Evolutionary conservation across 257 asterid genomes (phyloP).

Genomic region (Nicotiana otophora): DNA sequence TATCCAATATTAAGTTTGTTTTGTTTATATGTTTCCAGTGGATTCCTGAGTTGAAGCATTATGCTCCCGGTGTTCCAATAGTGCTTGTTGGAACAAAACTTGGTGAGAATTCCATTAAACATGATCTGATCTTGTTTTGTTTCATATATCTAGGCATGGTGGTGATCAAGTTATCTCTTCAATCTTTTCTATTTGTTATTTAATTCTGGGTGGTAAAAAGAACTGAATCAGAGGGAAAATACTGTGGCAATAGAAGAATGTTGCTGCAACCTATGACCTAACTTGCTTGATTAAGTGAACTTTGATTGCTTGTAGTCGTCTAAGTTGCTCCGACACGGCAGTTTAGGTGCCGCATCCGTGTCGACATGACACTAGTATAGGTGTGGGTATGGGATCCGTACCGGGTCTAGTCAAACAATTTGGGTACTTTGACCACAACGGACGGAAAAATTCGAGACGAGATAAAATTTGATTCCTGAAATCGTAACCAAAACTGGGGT

Average conservation of each 20-base stretch:
- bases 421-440: too few relatives aligned
- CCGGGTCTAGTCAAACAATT: too few relatives aligned
- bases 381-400: too few relatives aligned
- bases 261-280: not conserved
- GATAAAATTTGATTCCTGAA: too few relatives aligned
- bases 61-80: conserved; percentile 56
- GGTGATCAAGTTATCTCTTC: not conserved
- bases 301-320: not conserved
- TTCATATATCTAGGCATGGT: not conserved
- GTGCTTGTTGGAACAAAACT: conserved; percentile 55
- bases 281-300: not conserved
- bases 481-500: too few relatives aligned
- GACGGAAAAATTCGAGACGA: too few relatives aligned
- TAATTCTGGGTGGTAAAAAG: not conserved
- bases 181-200: not conserved
- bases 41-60: conserved; percentile 60
- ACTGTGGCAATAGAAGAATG: not conserved
- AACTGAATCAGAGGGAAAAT: not conserved
- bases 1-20: not conserved
- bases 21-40: conserved; percentile 29
- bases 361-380: too few relatives aligned
- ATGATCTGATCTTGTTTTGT: not conserved
- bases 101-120: conserved; percentile 26
- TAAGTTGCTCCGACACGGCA: too few relatives aligned
- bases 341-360: too few relatives aligned